phyloP scores from a whole-genome alignment of 2,329 filamentous ascomycete genomes.

The Calycina herbarum region DNA sequence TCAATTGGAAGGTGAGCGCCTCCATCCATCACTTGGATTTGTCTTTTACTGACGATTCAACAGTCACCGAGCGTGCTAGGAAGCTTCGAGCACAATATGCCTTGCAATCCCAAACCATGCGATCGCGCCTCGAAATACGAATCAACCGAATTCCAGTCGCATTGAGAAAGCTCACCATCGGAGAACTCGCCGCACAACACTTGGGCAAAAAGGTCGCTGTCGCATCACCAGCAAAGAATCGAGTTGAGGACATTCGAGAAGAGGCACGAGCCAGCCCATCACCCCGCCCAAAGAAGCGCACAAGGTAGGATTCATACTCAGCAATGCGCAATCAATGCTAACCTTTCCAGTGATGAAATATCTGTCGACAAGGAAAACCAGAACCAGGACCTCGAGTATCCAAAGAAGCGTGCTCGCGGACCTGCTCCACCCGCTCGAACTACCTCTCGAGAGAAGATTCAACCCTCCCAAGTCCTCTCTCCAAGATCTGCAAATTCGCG shows the following conservation, averaged over 20 bases:
- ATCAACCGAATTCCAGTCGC: slow-evolving; percentile 86
- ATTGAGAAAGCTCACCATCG: slow-evolving; percentile 78
- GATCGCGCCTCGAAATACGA: slow-evolving; percentile 85
- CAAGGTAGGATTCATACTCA: slow-evolving; percentile 47
- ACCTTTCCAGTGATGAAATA: slow-evolving; percentile 57
- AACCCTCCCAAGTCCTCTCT: slow-evolving; percentile 67
- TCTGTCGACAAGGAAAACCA: slow-evolving; percentile 82
- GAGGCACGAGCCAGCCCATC: slow-evolving; percentile 30
- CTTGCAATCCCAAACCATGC: slow-evolving; percentile 80
- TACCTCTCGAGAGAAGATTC: slow-evolving; percentile 44
- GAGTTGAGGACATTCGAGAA: slow-evolving; percentile 28
- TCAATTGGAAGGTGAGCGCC: slow-evolving; percentile 74
- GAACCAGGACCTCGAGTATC: slow-evolving; percentile 65
- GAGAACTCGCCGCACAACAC: slow-evolving; percentile 58
- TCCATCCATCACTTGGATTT: slow-evolving; percentile 5
- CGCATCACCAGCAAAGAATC: slow-evolving; percentile 18
- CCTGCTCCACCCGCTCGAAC: slow-evolving; percentile 38
- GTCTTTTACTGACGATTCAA: slow-evolving; percentile 21
- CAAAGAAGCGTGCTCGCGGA: slow-evolving; percentile 62
- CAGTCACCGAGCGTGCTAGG: slow-evolving; percentile 84
- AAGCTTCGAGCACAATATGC: slow-evolving; percentile 87
- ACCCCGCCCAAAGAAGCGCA: slow-evolving; percentile 46
- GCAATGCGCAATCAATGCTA: slow-evolving; percentile 25
- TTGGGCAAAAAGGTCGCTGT: slow-evolving; percentile 30
- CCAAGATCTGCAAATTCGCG: slow-evolving; percentile 63